Percentiles rank a stretch among this genome's conserved stretches.
These are phyloP conservation scores for Talaromyces sp. DNA, from an alignment of 2,329 filamentous ascomycete species.

Conservation along the genomic window DNA sequence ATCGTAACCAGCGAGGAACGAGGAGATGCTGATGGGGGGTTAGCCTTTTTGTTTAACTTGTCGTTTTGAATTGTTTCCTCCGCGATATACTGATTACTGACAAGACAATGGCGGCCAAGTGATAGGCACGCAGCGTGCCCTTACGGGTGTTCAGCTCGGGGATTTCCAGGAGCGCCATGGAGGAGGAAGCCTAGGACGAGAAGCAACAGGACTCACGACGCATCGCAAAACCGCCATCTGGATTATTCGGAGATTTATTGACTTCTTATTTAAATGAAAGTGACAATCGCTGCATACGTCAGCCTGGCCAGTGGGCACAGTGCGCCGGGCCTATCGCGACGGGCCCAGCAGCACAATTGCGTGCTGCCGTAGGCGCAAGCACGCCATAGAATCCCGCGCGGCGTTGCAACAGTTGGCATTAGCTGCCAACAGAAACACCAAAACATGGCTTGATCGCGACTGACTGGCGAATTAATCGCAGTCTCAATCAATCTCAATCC, in stretches of 20 bases:
- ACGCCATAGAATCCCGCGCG: background rate
- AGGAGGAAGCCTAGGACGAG: constrained; percentile 1
- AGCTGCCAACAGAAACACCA: background rate
- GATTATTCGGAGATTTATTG: background rate
- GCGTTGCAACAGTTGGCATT: background rate
- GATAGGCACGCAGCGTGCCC: constrained; percentile 17
- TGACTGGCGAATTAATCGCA: background rate
- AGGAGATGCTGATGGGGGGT: constrained; percentile 12
- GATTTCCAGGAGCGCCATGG: constrained; percentile 15
- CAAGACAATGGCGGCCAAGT: constrained; percentile 19
- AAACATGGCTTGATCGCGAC: background rate
- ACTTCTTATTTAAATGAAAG: background rate
- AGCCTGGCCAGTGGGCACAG: background rate
- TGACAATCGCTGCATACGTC: background rate
- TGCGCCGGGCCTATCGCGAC: background rate
- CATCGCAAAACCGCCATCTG: background rate
- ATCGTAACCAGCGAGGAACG: constrained; percentile 26
- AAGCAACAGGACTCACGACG: background rate
- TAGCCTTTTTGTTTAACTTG: background rate
- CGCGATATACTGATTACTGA: constrained; percentile 7
- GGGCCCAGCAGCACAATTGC: background rate
- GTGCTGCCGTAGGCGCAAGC: background rate
- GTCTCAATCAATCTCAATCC: background rate
- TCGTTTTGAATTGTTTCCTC: background rate
- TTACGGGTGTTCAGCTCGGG: constrained; percentile 16